Evolutionary conservation across 257 asterid species (phyloP).

Genomic region (Petunia secreta): DNA sequence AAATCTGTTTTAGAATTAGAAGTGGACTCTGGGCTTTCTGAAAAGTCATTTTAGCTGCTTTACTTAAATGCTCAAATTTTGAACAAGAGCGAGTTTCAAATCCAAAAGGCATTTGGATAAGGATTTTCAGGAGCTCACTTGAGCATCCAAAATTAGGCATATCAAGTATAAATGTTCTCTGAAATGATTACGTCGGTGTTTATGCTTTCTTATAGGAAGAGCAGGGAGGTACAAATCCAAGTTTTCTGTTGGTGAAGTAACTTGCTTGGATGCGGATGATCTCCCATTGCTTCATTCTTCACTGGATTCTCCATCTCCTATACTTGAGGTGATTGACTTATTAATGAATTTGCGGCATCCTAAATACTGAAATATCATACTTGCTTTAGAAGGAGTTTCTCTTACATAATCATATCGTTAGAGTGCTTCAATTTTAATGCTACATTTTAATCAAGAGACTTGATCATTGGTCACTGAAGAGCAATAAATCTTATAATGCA

Average conservation of each 20-base stretch:
- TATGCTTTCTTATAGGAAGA: slow-evolving; percentile 69
- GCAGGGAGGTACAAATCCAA: slow-evolving; percentile 96
- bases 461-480: slow-evolving; percentile 24
- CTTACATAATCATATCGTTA: slow-evolving; percentile 3
- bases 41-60: neutral
- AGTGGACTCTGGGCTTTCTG: neutral
- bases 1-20: neutral
- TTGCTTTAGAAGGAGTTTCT: slow-evolving; percentile 13
- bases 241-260: slow-evolving; percentile 86
- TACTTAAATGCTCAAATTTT: neutral
- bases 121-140: neutral
- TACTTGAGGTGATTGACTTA: slow-evolving; percentile 61
- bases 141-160: neutral
- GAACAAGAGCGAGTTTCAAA: neutral
- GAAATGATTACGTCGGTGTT: neutral
- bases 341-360: slow-evolving; percentile 19
- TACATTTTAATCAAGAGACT: neutral
- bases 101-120: neutral
- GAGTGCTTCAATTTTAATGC: neutral
- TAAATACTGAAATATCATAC: neutral
- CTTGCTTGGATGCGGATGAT: slow-evolving; percentile 68
- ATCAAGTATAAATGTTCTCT: neutral
- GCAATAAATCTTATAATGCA: slow-evolving; percentile 44
- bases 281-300: slow-evolving; percentile 84
- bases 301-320: slow-evolving; percentile 75